Percentiles rank a stretch among this genome's conserved stretches.
These are phyloP conservation scores for Ogataea degrootiae DNA, from an alignment of 805 yeast genomes.

Conservation along the genomic window DNA sequence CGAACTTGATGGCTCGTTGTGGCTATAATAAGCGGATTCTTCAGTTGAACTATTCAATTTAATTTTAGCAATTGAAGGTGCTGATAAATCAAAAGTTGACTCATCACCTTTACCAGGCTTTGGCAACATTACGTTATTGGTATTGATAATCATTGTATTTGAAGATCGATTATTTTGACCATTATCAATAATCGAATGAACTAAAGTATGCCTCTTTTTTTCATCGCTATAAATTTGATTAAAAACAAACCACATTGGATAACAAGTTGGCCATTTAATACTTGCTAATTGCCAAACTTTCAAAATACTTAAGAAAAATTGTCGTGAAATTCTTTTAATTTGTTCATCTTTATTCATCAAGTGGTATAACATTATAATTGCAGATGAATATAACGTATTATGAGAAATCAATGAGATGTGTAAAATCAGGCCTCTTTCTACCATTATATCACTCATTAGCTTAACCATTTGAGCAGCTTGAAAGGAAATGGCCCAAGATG, in stretches of 20 bases:
- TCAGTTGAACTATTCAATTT: slow-evolving; percentile 6
- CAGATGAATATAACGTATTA: slow-evolving; percentile 49
- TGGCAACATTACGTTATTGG: slow-evolving; percentile 11
- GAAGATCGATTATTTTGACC: neutral
- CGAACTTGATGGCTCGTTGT: neutral
- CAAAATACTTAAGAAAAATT: slow-evolving; percentile 18
- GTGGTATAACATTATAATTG: slow-evolving; percentile 68
- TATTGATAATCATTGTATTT: slow-evolving; percentile 9
- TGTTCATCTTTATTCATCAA: slow-evolving; percentile 29
- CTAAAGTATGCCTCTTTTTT: slow-evolving; percentile 12
- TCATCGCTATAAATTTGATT: slow-evolving; percentile 35
- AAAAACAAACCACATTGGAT: slow-evolving; percentile 49
- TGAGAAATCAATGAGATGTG: slow-evolving; percentile 35
- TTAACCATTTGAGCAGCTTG: slow-evolving; percentile 77
- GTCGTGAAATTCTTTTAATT: slow-evolving; percentile 20
- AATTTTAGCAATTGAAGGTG: slow-evolving; percentile 8
- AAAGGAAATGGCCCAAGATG: slow-evolving; percentile 77
- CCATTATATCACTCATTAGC: slow-evolving; percentile 51
- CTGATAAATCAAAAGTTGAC: slow-evolving; percentile 2
- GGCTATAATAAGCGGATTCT: neutral
- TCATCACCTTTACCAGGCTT: slow-evolving; percentile 4
- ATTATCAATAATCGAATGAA: slow-evolving; percentile 8
- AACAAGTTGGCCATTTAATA: slow-evolving; percentile 51
- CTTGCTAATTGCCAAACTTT: slow-evolving; percentile 35
- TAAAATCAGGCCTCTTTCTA: slow-evolving; percentile 47